Evolutionary conservation across 176 grass and related monocot genomes (phyloP), one percentile per base, ranked within the genome.

Genomic region (Oryza brachyantha): DNA sequence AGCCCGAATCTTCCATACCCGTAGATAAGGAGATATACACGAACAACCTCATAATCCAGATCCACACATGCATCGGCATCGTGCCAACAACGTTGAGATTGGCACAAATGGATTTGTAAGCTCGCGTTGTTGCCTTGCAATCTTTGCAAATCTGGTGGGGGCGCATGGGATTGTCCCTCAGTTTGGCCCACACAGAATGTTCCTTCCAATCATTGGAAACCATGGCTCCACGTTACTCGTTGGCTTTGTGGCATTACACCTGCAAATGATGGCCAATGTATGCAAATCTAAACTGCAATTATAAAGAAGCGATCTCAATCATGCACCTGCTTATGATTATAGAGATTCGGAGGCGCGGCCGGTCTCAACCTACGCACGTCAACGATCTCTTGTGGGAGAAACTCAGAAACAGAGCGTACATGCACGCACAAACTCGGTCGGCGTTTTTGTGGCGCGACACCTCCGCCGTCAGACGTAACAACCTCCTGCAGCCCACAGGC

Each of bases 21-120:
- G 61, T 13, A 67, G 61, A 79, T 79, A 61, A 70, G 70, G 64
- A 62, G 76, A 75, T 80, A 59, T 28, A 69, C 87, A 76, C 72
- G 41, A 36, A 74, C 70, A 57, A 57, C 54, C 34, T 75, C 86
- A 61, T 19, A 5, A 74, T 26, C 66, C 39, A 64, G 3, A 74
- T 26, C 66, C 39, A 64, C 74, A 31, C 69, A 61, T 61, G 24
- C 31, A 24, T 41, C 24, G 46, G 26, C 70, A 50, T 70, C 77
- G 65, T 71, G 65, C 43, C 57, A 48, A 46, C 69, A 14, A 63
- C 55, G 45, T 28, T 29, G 8, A 19, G 39, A 41, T 31, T 28
- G 25, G 34, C 41, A 13, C 59, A 10, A 74, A 74, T 17, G 14
- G 9, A 3, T n/a, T 64, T 61, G 13, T 50, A 62, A 32, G 29